Base-by-base conservation (phyloP, 2,329 filamentous ascomycete genomes). In the Camillea tinctor region DNA sequence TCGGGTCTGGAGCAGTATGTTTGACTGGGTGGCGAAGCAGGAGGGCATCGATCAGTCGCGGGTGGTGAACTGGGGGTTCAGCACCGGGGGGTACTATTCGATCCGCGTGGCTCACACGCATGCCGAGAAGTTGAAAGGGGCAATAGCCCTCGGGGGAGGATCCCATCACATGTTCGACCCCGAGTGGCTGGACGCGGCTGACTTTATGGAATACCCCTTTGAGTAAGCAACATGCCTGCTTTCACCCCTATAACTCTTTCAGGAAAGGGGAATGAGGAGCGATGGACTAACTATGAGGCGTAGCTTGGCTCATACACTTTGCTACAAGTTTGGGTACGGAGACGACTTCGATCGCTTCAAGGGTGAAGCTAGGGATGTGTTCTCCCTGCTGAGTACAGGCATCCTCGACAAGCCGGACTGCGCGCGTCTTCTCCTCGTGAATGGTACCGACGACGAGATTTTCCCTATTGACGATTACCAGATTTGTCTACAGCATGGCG, bases 401-500 rank as follows among this genome's bases (percentile, higher is more conserved):
- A 84, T 84, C 22, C 72, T 87, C 36, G 78, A 84, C 58, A 77
- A 74, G 62, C 75, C 75, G 0, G 69, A 74, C 6, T 85, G 83
- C 59, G 74, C 77, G 26, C 67, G 68, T 17, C 60, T 86, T 56
- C 68, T 87, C 44, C 73, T 87, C 5, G 83, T 87, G 8, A 87
- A 87, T 65, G 76, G 84, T 0, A 81, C 79, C 1, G 77, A 82
- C 26, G 84, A 87, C 67, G 84, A 85, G 74, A 85, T 87, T 53
- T 87, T 87, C 71, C 84, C 84, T 0, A 83, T 87, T 52, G 84
- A 87, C 65, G 84, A 87, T 65, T 82, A 84, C 58, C 82, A 83
- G 64, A 70, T 86, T 49, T 81, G 81, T 23, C 66, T 86, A 52
- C 75, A 80, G 66, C 79, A 82, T 68, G 84, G 83, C 0, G 68